Conservation (phyloP, 257 asterid species). For the Nicotiana benthamiana region DNA sequence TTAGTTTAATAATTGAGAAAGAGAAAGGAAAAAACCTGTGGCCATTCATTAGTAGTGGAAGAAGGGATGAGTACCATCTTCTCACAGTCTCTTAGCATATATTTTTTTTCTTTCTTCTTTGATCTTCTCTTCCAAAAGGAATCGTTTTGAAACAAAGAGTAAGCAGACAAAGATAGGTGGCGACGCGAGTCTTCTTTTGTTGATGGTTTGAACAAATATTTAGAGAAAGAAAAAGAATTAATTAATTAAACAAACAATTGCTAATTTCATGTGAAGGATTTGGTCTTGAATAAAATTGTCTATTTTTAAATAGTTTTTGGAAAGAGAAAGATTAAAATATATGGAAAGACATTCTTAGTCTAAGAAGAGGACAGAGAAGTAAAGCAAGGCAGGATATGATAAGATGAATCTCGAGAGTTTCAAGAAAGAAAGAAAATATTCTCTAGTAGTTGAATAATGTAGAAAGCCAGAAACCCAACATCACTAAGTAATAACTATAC, state of each 20-base stretch:
- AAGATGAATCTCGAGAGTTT: conserved; percentile 52
- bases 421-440: conserved; percentile 34
- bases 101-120: conserved; percentile 5
- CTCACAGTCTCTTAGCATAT: conserved; percentile 42
- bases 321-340: neutral
- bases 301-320: too few species aligned
- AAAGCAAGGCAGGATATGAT: conserved; percentile 39
- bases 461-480: conserved; percentile 16
- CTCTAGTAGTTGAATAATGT: neutral
- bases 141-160: conserved; percentile 43
- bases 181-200: conserved; percentile 33
- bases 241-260: neutral
- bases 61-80: conserved; percentile 47
- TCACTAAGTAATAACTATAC: neutral
- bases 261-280: conserved; percentile 47
- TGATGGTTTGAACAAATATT: conserved; percentile 25
- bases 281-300: conserved; percentile 10
- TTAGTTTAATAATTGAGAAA: conserved; percentile 44
- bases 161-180: conserved; percentile 57
- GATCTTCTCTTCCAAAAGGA: conserved; percentile 19
- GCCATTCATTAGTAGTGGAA: conserved; percentile 47
- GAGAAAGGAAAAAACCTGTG: conserved; percentile 50
- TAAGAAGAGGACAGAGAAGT: conserved; percentile 39
- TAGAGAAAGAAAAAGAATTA: neutral
- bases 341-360: conserved; percentile 24